Evolutionary conservation across 1,284 basidiomycete species (phyloP), one percentile per base, ranked within the genome.

Genomic region (Chondrostereum purpureum): DNA sequence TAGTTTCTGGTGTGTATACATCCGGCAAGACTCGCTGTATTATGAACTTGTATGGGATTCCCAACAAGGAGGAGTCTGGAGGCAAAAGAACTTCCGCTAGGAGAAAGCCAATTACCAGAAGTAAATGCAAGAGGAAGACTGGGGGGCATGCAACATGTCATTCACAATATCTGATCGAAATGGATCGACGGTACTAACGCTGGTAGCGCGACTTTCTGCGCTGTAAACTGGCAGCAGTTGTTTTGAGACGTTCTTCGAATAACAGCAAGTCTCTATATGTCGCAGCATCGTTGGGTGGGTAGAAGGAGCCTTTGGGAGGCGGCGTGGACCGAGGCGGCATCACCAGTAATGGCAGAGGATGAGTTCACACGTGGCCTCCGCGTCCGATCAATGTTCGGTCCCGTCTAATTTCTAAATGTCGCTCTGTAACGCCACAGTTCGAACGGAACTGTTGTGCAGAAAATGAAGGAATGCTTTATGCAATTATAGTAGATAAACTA

Each of bases 201-300:
- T 92, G 88, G 68, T 98, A 98, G 55, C 88, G 78, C 40, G 82
- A 74, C 62, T 93, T 90, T 49, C 94, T 75, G 38, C 80, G 74
- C 58, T 88, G 83, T 14, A 98, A 70, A 50, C 78, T 80, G 8
- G 85, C 78, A 3, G 92, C 92, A 62, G 91, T 98, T 42, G 88
- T 88, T 67, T 98, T 98, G 45, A 99, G 78, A 13, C 96, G 76
- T 65, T 99, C 94, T 67, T 99, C 95, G 53, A 99, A 98, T 42
- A 93, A 71, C 31, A 98, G 76, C 20, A 99, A 70, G 63, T 99
- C 95, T 39, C 88, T 76, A 62, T 89, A 92, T 0, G 91, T 93
- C 13, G 80, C 72, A 40, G 72, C 71, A 61, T 91, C 88, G 50
- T 79, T 75, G 10, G 79, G 64, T 0, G 88, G 88, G 52, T 75